Percentiles rank a stretch among this genome's conserved stretches.
phyloP scores from a whole-genome alignment of 2,329 filamentous ascomycete species.

The Pezicula radicicola region DNA sequence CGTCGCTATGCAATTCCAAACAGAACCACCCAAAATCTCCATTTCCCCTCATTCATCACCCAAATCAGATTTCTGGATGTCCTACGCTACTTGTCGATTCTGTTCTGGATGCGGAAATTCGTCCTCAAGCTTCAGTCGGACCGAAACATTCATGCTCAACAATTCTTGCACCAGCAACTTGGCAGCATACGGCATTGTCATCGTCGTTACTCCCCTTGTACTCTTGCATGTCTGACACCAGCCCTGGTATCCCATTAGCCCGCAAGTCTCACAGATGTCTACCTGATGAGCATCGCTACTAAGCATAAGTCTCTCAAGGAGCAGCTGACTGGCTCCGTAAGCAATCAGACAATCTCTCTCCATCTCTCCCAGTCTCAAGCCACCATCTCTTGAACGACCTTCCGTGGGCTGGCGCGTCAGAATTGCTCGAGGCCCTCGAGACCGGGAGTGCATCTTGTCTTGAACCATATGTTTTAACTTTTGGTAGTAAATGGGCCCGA shows the following conservation, averaged over 20 bases:
- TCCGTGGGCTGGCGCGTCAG: conserved; percentile 95
- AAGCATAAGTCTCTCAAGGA: conserved; percentile 92
- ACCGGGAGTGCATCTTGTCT: conserved; percentile 98
- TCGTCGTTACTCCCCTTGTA: conserved; percentile 79
- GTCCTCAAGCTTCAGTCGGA: conserved; percentile 84
- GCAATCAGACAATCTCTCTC: conserved; percentile 97
- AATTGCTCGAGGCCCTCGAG: conserved; percentile 85
- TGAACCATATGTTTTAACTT: conserved; percentile 99
- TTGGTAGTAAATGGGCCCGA: conserved; percentile 98
- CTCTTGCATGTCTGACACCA: conserved; percentile 94
- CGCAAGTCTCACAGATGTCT: conserved; percentile 91
- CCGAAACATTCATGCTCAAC: conserved; percentile 98
- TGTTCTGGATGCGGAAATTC: conserved; percentile 66
- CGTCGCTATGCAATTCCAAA: too few relatives aligned
- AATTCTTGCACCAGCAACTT: conserved; percentile 95
- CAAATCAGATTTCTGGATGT: too few relatives aligned
- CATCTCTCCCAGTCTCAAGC: conserved; percentile 95
- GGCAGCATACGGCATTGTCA: conserved; percentile 96
- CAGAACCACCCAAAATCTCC: too few relatives aligned
- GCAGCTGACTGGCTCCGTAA: conserved; percentile 88
- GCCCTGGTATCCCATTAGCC: conserved; percentile 91
- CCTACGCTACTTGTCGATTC: too few relatives aligned
- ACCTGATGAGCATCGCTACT: conserved; percentile 87
- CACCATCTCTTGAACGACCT: conserved; percentile 88
- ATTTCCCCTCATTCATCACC: too few relatives aligned